phyloP scores from a whole-genome alignment of 768 basidiomycete genomes.

The Cystofilobasidium ferigula region DNA sequence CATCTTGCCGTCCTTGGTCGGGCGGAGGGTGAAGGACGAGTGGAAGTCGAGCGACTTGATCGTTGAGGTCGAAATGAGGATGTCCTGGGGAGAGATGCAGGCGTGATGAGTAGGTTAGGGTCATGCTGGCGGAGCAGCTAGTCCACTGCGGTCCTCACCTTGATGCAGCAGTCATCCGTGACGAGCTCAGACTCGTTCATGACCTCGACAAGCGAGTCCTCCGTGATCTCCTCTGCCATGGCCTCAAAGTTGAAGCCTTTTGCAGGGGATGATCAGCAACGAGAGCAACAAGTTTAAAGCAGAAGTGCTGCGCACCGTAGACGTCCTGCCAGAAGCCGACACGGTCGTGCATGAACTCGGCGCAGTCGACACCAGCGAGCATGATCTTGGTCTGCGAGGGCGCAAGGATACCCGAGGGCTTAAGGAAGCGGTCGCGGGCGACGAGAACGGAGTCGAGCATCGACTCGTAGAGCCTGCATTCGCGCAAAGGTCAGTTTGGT shows the following conservation, averaged over 20 bases:
- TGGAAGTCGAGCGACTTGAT: conserved; percentile 66
- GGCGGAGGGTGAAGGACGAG: conserved; percentile 63
- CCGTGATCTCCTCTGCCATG: conserved; percentile 64
- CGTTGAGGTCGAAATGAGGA: conserved; percentile 56
- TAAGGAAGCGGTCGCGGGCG: conserved; percentile 77
- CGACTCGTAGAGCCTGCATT: conserved; percentile 64
- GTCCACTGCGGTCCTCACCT: conserved; percentile 44
- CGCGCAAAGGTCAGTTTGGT: background rate
- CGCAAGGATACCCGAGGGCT: conserved; percentile 66
- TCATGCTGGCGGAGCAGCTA: no score
- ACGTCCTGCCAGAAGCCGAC: conserved; percentile 82
- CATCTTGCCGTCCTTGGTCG: conserved; percentile 50
- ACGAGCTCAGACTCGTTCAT: conserved; percentile 55
- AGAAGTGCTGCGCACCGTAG: conserved; percentile 51
- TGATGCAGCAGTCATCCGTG: conserved; percentile 54
- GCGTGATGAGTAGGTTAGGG: background rate
- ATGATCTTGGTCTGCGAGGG: conserved; percentile 81
- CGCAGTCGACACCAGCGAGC: conserved; percentile 68
- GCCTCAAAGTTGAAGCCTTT: conserved; percentile 76
- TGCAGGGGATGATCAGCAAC: background rate
- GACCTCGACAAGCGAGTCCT: conserved; percentile 76
- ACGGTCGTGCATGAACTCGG: conserved; percentile 64
- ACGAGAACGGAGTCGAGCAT: conserved; percentile 92
- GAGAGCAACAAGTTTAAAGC: background rate
- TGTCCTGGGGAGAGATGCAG: conserved; percentile 48